Evolutionary conservation across 2,329 filamentous ascomycete genomes (phyloP), one percentile per base, ranked within the genome.

Genomic region (Metarhizium brunneum): DNA sequence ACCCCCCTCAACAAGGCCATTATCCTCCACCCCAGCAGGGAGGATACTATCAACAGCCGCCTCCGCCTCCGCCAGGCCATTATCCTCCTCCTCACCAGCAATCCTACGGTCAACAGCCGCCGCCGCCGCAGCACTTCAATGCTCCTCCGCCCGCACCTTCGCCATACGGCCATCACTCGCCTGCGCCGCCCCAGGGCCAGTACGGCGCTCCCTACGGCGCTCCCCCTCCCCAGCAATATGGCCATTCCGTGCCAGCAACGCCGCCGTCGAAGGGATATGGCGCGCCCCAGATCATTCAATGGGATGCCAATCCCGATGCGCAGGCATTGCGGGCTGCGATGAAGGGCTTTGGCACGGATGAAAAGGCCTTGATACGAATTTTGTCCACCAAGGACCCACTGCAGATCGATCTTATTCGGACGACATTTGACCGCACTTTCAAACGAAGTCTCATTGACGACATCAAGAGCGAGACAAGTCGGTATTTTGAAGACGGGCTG

Each of bases 281-380:
- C 2, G 79, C 86, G 0, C 82, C 83, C 13, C 87, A 88, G 64
- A 75, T 82, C 49, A 87, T 89, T 47, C 77, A 82, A 35, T 86
- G 79, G 77, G 85, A 95, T 60, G 86, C 83, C 50, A 78, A 74
- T 3, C 73, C 76, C 13, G 85, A 94, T 62, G 87, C 90, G 0
- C 82, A 90, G 56, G 81, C 77, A 4, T 75, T 95, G 25, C 83
- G 90, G 54, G 81, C 81, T 62, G 90, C 92, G 2, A 96, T 96
- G 90, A 96, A 95, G 71, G 91, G 91, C 0, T 89, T 96, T 59
- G 92, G 92, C 38, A 96, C 92, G 0, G 84, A 97, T 64, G 92
- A 96, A 69, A 86, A 84, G 64, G 71, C 80, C 0, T 74, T 97
- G 16, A 92, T 95, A 60, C 74, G 76, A 2, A 74, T 86, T 3